phyloP scores from a whole-genome alignment of 2,329 filamentous ascomycete genomes.

The Aspergillus sojae region DNA sequence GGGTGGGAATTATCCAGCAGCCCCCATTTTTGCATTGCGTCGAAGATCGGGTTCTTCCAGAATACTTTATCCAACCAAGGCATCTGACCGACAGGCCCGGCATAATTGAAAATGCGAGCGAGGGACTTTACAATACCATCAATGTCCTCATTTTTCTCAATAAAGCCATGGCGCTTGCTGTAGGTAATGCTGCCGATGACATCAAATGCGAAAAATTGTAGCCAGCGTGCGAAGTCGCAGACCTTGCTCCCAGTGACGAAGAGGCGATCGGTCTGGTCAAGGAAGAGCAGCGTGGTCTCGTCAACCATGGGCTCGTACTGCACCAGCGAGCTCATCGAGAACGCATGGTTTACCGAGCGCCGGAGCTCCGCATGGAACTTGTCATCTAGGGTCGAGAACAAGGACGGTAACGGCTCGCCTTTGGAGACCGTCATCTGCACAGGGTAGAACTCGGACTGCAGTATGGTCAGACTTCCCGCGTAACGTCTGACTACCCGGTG shows the following conservation, averaged over 20 bases:
- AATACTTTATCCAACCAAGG: slow-evolving; percentile 70
- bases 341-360: slow-evolving; percentile 20
- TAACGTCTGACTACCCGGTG: too few relatives aligned
- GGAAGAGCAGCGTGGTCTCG: slow-evolving; percentile 15
- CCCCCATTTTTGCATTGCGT: slow-evolving; percentile 27
- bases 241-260: background rate
- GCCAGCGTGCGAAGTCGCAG: slow-evolving; percentile 53
- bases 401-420: slow-evolving; percentile 67
- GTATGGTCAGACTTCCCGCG: background rate
- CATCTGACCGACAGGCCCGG: slow-evolving; percentile 65
- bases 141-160: slow-evolving; percentile 75
- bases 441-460: slow-evolving; percentile 72
- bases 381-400: slow-evolving; percentile 70
- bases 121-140: slow-evolving; percentile 17
- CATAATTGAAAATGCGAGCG: slow-evolving; percentile 14
- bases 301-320: slow-evolving; percentile 21
- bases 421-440: slow-evolving; percentile 74
- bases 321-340: slow-evolving; percentile 18
- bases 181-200: slow-evolving; percentile 81
- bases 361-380: slow-evolving; percentile 17
- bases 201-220: slow-evolving; percentile 81
- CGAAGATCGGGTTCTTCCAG: slow-evolving; percentile 70
- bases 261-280: slow-evolving; percentile 12
- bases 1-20: slow-evolving; percentile 26
- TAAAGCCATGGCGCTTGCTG: slow-evolving; percentile 73